Evolutionary conservation across 495 filamentous ascomycete genomes (phyloP).

Genomic region (Margaritispora aquatica): DNA sequence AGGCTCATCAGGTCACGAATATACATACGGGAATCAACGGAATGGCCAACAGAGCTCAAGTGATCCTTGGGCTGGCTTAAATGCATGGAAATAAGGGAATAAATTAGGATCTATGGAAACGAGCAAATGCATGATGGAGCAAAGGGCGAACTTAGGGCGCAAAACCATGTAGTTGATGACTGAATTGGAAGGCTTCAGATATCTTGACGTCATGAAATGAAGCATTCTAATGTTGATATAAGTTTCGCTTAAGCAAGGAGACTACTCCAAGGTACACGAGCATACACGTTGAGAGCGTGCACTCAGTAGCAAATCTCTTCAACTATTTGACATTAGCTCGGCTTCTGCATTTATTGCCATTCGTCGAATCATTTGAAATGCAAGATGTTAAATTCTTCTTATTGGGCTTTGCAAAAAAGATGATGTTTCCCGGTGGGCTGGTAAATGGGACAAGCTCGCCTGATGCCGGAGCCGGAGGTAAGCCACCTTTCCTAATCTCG

Average conservation of each 20-base stretch:
- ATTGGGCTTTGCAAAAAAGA: too few species aligned
- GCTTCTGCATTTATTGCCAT: too few species aligned
- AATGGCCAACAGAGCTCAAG: constrained; percentile 30
- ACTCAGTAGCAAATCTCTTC: too few species aligned
- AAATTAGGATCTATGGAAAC: background rate
- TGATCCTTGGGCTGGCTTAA: constrained; percentile 85
- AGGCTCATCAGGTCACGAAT: constrained; percentile 37
- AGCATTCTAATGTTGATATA: background rate
- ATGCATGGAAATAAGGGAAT: constrained; percentile 65
- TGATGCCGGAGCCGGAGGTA: background rate
- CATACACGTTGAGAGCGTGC: background rate
- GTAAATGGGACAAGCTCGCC: too few species aligned
- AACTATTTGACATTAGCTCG: too few species aligned
- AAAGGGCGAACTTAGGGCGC: background rate
- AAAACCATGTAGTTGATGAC: background rate
- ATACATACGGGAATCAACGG: constrained; percentile 25
- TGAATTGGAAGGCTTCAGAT: background rate
- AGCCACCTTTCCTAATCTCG: background rate
- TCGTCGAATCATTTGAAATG: too few species aligned
- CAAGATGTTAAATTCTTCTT: too few species aligned
- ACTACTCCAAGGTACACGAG: background rate
- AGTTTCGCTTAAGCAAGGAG: background rate
- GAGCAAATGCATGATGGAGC: constrained; percentile 1
- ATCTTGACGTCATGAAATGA: background rate
- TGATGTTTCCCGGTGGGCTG: too few species aligned